A percentile compares a stretch with the other conserved stretches of the same genome.
Conservation (phyloP, 208 protist genomes). For the Balamuthia mandrillaris region DNA sequence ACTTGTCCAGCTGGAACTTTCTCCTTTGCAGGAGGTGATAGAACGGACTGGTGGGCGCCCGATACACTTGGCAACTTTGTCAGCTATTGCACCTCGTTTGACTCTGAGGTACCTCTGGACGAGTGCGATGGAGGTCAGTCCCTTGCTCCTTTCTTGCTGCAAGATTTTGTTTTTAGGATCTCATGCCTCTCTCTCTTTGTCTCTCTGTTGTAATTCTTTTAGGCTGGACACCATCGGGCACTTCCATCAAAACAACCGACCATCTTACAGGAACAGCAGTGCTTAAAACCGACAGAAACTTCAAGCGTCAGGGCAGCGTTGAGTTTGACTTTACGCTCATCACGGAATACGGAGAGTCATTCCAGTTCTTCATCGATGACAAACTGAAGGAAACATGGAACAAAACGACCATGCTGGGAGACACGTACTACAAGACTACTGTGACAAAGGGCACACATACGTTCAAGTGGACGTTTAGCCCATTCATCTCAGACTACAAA, state of each 20-base stretch:
- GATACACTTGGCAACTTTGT: no score
- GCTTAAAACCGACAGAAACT: not conserved
- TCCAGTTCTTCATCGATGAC: slow-evolving; percentile 30
- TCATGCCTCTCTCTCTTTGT: not conserved
- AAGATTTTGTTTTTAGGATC: not conserved
- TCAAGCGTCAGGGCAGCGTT: not conserved
- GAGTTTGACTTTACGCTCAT: slow-evolving; percentile 35
- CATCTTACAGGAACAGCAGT: slow-evolving; percentile 10
- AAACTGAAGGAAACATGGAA: not conserved
- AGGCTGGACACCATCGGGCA: slow-evolving; percentile 11
- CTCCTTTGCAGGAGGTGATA: slow-evolving; percentile 7
- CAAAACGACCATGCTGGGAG: slow-evolving; percentile 21
- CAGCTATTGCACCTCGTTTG: no score
- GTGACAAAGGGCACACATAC: not conserved
- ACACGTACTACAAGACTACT: not conserved
- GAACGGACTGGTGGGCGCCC: slow-evolving; percentile 11
- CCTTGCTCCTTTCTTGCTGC: no score
- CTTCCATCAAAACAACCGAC: not conserved
- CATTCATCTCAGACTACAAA: slow-evolving; percentile 14
- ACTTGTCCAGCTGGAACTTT: slow-evolving; percentile 18
- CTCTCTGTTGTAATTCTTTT: not conserved
- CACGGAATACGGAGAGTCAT: slow-evolving; percentile 10
- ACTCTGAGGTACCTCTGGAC: no score
- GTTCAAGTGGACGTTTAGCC: slow-evolving; percentile 15
- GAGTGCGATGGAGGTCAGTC: no score